phyloP scores from a whole-genome alignment of 257 asterid genomes.

The Catharanthus roseus region DNA sequence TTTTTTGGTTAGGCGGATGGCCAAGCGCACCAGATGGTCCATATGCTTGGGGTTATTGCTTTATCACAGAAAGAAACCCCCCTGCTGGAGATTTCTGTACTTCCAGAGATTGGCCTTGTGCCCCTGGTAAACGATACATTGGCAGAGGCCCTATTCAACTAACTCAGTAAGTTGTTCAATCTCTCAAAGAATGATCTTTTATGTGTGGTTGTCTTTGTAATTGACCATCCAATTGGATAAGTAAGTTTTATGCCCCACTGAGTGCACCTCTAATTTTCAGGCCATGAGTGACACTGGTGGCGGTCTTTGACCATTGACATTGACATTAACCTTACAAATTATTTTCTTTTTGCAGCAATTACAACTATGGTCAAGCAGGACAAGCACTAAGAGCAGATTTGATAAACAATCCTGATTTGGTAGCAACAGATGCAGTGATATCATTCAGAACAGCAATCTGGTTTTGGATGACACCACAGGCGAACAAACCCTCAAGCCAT shows the following conservation, averaged over 20 bases:
- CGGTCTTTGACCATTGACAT: no score
- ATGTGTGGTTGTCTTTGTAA: no score
- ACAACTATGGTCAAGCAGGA: conserved; percentile 14
- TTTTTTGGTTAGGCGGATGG: conserved; percentile 20
- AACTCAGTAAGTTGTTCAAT: conserved; percentile 25
- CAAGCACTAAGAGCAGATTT: conserved; percentile 4
- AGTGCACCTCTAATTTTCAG: no score
- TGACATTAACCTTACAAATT: neutral
- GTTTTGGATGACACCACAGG: conserved; percentile 16
- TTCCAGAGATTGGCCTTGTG: conserved; percentile 20
- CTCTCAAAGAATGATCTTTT: no score
- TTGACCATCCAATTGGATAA: no score
- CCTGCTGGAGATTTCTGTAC: conserved; percentile 15
- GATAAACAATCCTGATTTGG: conserved; percentile 12
- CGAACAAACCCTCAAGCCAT: conserved; percentile 15
- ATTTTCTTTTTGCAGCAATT: neutral
- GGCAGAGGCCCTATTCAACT: conserved; percentile 30
- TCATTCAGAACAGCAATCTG: conserved; percentile 6
- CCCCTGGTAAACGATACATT: conserved; percentile 17
- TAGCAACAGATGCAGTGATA: neutral
- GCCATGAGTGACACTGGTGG: no score
- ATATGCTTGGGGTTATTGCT: conserved; percentile 29
- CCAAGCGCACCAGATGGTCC: conserved; percentile 21
- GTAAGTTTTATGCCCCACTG: no score
- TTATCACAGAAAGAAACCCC: conserved; percentile 3